These are phyloP conservation scores for Tillandsia leiboldiana DNA, from an alignment of 176 grass and related monocot genomes.

Conservation along the genomic window DNA sequence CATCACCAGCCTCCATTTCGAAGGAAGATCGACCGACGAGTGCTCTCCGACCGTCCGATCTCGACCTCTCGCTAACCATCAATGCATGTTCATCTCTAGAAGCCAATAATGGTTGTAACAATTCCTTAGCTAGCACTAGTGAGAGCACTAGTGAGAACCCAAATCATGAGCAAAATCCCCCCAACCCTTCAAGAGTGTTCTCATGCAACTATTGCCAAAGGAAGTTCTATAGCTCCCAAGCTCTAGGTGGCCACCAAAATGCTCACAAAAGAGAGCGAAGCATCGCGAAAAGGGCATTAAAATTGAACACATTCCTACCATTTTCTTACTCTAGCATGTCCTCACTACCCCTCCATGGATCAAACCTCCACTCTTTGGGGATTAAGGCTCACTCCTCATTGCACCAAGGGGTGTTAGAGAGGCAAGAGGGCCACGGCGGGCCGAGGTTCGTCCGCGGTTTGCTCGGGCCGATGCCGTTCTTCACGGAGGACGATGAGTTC, in stretches of 20 bases:
- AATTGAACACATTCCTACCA: slow-evolving; percentile 30
- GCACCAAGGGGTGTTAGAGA: slow-evolving; percentile 9
- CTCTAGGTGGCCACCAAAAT: slow-evolving; percentile 74
- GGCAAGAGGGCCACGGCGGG: slow-evolving; percentile 6
- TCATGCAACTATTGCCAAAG: slow-evolving; percentile 74
- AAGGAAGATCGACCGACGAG: slow-evolving; percentile 24
- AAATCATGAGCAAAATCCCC: neutral
- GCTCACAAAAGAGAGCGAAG: slow-evolving; percentile 61
- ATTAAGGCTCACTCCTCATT: slow-evolving; percentile 56
- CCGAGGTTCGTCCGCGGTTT: slow-evolving; percentile 23
- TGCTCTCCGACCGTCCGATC: slow-evolving; percentile 22
- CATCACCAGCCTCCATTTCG: neutral
- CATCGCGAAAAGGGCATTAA: slow-evolving; percentile 40
- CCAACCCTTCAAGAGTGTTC: slow-evolving; percentile 45
- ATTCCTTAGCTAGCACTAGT: slow-evolving; percentile 26
- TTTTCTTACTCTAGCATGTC: slow-evolving; percentile 44
- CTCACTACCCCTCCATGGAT: slow-evolving; percentile 58
- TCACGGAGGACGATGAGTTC: slow-evolving; percentile 27
- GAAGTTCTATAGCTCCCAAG: slow-evolving; percentile 81
- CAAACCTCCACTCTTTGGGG: slow-evolving; percentile 42
- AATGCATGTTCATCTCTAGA: neutral
- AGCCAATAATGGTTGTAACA: slow-evolving; percentile 12
- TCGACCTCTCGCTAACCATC: slow-evolving; percentile 39
- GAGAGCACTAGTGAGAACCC: slow-evolving; percentile 26
- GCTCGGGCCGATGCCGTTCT: slow-evolving; percentile 42